Conservation (phyloP, 805 yeast species). For the Candida morakotiae region DNA sequence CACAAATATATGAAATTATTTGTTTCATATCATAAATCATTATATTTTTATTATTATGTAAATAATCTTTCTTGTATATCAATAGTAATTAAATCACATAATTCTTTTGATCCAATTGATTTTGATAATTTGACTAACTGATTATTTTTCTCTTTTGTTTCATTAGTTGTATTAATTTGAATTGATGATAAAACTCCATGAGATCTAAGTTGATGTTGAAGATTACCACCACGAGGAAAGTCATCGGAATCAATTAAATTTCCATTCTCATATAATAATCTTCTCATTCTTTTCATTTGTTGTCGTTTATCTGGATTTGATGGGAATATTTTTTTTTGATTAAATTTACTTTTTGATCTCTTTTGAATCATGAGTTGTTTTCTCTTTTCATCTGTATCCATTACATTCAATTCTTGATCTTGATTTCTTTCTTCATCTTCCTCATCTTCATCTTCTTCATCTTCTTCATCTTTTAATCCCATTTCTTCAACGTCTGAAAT, state of each 20-base stretch:
- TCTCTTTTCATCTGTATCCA: not conserved
- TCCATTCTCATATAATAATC: not conserved
- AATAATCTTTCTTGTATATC: slow-evolving; percentile 19
- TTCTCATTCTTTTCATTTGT: not conserved
- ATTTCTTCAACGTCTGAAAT: slow-evolving; percentile 17
- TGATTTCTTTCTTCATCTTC: not conserved
- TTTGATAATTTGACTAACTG: slow-evolving; percentile 7
- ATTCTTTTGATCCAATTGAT: slow-evolving; percentile 15
- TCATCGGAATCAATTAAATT: not conserved
- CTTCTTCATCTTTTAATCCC: slow-evolving; percentile 16
- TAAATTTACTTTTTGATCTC: not conserved
- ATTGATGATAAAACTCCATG: not conserved
- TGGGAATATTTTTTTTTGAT: not conserved
- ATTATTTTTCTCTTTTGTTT: not conserved
- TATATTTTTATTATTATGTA: not conserved
- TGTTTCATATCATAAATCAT: not conserved
- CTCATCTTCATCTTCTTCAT: slow-evolving; percentile 9
- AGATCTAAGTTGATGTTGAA: no score
- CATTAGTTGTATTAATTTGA: not conserved
- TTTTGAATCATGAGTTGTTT: not conserved
- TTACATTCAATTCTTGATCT: not conserved
- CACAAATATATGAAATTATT: not conserved
- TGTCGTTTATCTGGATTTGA: not conserved
- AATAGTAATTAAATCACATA: slow-evolving; percentile 18
- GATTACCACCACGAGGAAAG: not conserved